These are phyloP conservation scores for Hygrocybe punicea DNA, from an alignment of 768 basidiomycete species.

Conservation along the genomic window DNA sequence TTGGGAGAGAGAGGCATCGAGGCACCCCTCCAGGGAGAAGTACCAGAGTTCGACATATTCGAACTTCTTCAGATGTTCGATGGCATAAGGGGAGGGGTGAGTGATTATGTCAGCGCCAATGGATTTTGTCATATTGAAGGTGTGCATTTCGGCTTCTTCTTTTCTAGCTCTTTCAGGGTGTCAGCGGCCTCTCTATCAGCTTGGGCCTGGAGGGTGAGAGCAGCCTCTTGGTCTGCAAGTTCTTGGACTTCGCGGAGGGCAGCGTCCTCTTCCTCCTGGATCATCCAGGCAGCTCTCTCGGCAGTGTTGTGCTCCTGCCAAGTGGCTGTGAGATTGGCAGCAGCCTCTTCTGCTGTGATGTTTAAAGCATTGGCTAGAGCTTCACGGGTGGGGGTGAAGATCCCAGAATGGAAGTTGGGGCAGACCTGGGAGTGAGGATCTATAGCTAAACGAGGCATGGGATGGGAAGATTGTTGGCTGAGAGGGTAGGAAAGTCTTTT, in stretches of 20 bases:
- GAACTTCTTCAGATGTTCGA: neutral
- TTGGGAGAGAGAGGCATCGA: neutral
- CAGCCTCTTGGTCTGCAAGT: neutral
- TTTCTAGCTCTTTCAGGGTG: neutral
- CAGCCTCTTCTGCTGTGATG: neutral
- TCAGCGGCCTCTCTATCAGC: neutral
- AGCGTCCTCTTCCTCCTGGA: neutral
- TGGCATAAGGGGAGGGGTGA: conserved; percentile 12
- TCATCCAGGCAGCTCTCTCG: neutral
- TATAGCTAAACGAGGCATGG: neutral
- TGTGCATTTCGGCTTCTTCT: neutral
- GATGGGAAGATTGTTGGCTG: neutral
- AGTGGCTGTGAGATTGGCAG: neutral
- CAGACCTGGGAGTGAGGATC: neutral
- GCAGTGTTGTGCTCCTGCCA: neutral
- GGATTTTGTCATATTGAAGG: neutral
- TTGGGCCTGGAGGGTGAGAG: neutral
- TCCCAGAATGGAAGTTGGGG: neutral
- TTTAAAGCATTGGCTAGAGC: neutral
- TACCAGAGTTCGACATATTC: conserved; percentile 9
- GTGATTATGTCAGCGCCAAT: neutral
- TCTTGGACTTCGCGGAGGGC: too few species aligned
- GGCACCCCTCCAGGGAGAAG: conserved; percentile 3
- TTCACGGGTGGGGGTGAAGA: neutral
- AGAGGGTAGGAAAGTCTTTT: too few species aligned